Conservation (phyloP, 306 rosid genomes). For the Sechiopsis laciniata region DNA sequence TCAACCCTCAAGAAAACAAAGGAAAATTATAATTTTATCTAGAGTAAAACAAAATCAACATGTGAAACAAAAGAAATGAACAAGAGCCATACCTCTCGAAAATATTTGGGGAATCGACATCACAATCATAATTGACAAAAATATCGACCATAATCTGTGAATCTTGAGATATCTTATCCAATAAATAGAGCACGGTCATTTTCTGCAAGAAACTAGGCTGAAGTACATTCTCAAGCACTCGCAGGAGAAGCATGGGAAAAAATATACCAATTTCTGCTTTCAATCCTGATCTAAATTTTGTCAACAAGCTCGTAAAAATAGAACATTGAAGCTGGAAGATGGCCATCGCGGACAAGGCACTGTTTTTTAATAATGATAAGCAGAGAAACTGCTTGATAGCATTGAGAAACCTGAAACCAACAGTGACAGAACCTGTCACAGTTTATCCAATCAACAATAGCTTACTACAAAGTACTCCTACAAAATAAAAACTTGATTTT, state of each 20-base stretch:
- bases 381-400: slow-evolving; percentile 90
- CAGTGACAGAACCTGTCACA: slow-evolving; percentile 31
- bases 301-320: slow-evolving; percentile 71
- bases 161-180: slow-evolving; percentile 88
- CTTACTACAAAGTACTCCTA: slow-evolving; percentile 1
- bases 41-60: slow-evolving; percentile 4
- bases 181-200: slow-evolving; percentile 85
- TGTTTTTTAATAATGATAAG: slow-evolving; percentile 87
- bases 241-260: slow-evolving; percentile 93
- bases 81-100: slow-evolving; percentile 82
- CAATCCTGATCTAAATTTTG: slow-evolving; percentile 84
- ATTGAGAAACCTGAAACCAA: slow-evolving; percentile 67
- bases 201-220: slow-evolving; percentile 98
- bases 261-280: slow-evolving; percentile 94
- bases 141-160: slow-evolving; percentile 82
- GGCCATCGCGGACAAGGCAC: slow-evolving; percentile 90
- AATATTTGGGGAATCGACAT: slow-evolving; percentile 93
- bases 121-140: slow-evolving; percentile 97
- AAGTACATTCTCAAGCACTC: slow-evolving; percentile 95
- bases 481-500: background rate
- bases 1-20: background rate
- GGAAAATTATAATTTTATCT: background rate
- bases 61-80: slow-evolving; percentile 10
- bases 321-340: slow-evolving; percentile 97
- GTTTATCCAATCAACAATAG: slow-evolving; percentile 24